phyloP scores from a whole-genome alignment of 2,329 filamentous ascomycete species.

The Fusarium tjaetaba region DNA sequence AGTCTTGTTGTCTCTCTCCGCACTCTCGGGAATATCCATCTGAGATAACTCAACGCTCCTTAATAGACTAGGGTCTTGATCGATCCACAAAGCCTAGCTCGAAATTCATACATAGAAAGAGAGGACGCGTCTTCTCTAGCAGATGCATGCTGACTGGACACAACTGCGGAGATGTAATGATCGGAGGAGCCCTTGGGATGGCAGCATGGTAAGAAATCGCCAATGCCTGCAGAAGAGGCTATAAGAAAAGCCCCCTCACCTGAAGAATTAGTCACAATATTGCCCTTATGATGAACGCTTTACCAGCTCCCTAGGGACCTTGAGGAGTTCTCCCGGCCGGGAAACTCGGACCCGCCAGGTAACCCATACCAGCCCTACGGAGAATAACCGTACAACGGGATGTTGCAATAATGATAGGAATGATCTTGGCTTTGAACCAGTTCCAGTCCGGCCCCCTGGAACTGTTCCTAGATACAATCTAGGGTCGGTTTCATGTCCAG shows the following conservation, averaged over 20 bases:
- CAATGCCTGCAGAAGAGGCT: background rate
- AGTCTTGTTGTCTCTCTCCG: slow-evolving; percentile 10
- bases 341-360: slow-evolving; percentile 10
- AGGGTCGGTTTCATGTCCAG: slow-evolving; percentile 15
- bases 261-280: background rate
- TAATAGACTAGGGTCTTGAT: background rate
- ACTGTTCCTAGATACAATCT: background rate
- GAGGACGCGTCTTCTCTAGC: background rate
- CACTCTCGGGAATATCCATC: slow-evolving; percentile 8
- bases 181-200: background rate
- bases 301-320: background rate
- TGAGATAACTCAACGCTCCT: slow-evolving; percentile 15
- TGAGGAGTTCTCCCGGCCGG: slow-evolving; percentile 1
- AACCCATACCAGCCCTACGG: slow-evolving; percentile 14
- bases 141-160: background rate
- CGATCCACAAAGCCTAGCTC: background rate
- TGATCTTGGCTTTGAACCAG: slow-evolving; percentile 9
- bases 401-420: background rate
- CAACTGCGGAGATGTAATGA: background rate
- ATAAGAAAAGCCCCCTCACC: background rate
- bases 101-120: background rate
- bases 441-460: background rate
- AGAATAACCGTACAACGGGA: background rate
- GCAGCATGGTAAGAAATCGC: background rate
- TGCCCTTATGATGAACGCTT: background rate